Evolutionary conservation across 129 eudicot genomes (phyloP), one percentile per base, ranked within the genome.

Genomic region (Helianthus tuberosus): DNA sequence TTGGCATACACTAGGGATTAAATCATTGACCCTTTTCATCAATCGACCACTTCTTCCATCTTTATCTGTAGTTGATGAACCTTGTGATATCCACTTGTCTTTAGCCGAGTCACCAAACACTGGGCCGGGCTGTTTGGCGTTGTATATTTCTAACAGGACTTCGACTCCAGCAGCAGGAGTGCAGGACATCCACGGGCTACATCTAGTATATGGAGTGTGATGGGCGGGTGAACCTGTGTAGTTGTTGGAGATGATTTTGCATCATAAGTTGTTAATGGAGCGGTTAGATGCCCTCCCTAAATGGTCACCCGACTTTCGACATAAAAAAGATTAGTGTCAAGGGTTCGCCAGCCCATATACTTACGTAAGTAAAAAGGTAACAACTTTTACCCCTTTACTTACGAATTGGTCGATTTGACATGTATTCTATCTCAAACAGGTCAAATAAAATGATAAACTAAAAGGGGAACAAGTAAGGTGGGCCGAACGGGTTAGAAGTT

Each of bases 291-390:
- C 29, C 89, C 83, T 64, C 96, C 92, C n/a, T 87, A 80, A 43
- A 82, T 75, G 81, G 83, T 79, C 83, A 93, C 80, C 10, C 96
- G 91, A 67, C 89, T 96, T 93, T 93, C 96, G 88, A 90, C 79
- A 87, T 65, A 71, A 68, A 32, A 79, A 91, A 51, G 75, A 68
- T 57, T 46, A 65, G 50, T 11, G 14, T 77, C 43, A 75, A 75
- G 23, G 48, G 17, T 3, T 3, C 43, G 2, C 1, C 29, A 25
- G 2, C 29, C 29, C 29, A 25, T 25, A 25, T 25, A 25, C 29
- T 25, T 25, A 25, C 29, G 29, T 25, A 25, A 25, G 29, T 25
- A 25, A 25, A 25, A 2, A 25, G 29, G 29, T 25, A 25, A 25
- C 29, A 25, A 25, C 29, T 25, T 25, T 25, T 25, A 25, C 2